Evolutionary conservation across 2,329 filamentous ascomycete genomes (phyloP), one percentile per base, ranked within the genome.

Genomic region (Alternaria gansuensis): DNA sequence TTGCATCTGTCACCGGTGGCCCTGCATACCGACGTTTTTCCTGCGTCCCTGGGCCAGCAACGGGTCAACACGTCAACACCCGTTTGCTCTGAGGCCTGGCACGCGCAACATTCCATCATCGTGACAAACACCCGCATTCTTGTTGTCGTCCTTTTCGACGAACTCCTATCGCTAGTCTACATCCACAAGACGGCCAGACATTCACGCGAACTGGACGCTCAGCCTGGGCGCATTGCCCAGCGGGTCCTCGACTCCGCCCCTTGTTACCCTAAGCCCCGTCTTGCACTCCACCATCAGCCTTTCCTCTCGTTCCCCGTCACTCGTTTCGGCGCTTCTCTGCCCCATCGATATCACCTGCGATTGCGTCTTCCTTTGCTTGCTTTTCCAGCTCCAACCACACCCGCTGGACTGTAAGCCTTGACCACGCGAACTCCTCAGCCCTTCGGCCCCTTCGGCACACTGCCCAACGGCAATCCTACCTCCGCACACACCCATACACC

Each of bases 231-330:
- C n/a, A 48, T 60, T 58, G 54, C 63, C 63, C 51, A 52, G 64
- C 66, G 51, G 62, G 64, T 67, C 63, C 64, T 63, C 65, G 51
- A 61, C 58, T 69, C 59, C 39, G 64, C 63, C 69, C 65, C 65
- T 70, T 63, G 54, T 57, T 54, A 53, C 54, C 43, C 59, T 59
- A 26, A 50, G 17, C 55, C 59, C 62, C 61, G 34, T 63, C 62
- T 57, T 62, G 59, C 56, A 59, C 58, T 66, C 66, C 67, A 64
- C 60, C 63, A 65, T 56, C 62, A 55, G 48, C 63, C 65, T 63
- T 65, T 52, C 63, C 67, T 68, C 52, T 69, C 63, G 52, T 63
- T 68, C 62, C 70, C 57, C 71, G 70, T 72, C 73, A 68, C 63
- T 76, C 72, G 68, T 75, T 75, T 71, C 67, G 69, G 59, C 58